These are phyloP conservation scores for Elongisporangium undulatum DNA, from an alignment of 352 stramenopile genomes.

Conservation along the genomic window DNA sequence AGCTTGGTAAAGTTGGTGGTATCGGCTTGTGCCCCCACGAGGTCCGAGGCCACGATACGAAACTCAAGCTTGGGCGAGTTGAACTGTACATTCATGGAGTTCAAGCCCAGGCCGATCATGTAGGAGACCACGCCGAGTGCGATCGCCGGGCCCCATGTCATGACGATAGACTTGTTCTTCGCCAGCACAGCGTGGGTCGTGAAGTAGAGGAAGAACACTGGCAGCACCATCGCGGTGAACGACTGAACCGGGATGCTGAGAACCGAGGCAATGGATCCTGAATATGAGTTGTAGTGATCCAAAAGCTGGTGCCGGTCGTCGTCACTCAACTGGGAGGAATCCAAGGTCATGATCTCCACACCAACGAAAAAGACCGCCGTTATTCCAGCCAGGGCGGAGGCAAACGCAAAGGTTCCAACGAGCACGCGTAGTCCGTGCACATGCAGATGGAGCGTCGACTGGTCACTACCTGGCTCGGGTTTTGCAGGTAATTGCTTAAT, in stretches of 20 bases:
- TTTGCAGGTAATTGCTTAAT: background rate
- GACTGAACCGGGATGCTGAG: constrained; percentile 3
- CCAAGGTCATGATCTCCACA: background rate
- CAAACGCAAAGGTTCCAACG: background rate
- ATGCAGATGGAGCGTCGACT: background rate
- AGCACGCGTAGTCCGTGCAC: background rate
- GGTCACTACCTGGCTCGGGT: background rate
- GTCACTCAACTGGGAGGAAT: background rate
- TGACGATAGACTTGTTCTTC: background rate
- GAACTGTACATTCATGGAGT: background rate
- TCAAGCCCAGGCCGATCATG: background rate
- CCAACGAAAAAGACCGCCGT: background rate
- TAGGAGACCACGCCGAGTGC: background rate
- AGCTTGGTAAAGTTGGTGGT: background rate
- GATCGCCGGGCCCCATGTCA: background rate
- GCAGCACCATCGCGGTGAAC: constrained; percentile 4
- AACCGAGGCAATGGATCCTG: background rate
- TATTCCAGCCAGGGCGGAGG: background rate
- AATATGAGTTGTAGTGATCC: background rate
- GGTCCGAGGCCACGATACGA: background rate
- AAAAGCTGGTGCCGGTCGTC: background rate
- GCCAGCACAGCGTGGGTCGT: background rate
- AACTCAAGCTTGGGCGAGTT: background rate
- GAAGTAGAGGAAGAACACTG: background rate
- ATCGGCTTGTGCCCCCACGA: background rate